Evolutionary conservation across 2,329 filamentous ascomycete species (phyloP).

Genomic region (Cryoendolithus antarcticus): DNA sequence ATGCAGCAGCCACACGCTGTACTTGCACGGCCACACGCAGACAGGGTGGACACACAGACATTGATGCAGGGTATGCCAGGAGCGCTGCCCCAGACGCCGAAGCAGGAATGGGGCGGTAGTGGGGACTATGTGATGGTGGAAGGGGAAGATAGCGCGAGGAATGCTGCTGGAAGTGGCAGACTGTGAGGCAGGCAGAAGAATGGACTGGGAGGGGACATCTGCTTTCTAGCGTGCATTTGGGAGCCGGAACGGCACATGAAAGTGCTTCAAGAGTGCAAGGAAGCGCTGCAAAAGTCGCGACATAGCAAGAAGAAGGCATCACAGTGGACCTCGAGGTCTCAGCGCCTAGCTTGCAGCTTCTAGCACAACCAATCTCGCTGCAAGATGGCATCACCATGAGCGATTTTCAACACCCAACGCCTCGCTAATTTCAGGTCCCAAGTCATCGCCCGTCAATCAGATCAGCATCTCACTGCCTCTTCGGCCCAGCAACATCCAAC

Average conservation of each 20-base stretch:
- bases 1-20: conserved; percentile 1
- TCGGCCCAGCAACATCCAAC: conserved; percentile 86
- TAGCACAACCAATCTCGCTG: neutral
- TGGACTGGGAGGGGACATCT: neutral
- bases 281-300: neutral
- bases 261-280: neutral
- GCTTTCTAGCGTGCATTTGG: neutral
- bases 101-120: conserved; percentile 10
- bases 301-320: neutral
- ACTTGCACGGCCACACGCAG: conserved; percentile 10
- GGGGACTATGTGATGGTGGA: conserved; percentile 24
- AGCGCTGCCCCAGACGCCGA: conserved; percentile 10
- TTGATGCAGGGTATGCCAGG: conserved; percentile 15
- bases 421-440: neutral
- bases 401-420: neutral
- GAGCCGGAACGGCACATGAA: neutral
- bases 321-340: too few relatives aligned
- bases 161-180: neutral
- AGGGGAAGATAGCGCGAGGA: conserved; percentile 6
- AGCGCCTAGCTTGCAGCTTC: too few relatives aligned
- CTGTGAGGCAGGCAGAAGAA: neutral
- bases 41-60: conserved; percentile 12
- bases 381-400: neutral
- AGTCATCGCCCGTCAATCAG: neutral
- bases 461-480: conserved; percentile 45